These are phyloP conservation scores for Xylaria hypoxylon DNA, from an alignment of 2,329 filamentous ascomycete species.

Conservation along the genomic window DNA sequence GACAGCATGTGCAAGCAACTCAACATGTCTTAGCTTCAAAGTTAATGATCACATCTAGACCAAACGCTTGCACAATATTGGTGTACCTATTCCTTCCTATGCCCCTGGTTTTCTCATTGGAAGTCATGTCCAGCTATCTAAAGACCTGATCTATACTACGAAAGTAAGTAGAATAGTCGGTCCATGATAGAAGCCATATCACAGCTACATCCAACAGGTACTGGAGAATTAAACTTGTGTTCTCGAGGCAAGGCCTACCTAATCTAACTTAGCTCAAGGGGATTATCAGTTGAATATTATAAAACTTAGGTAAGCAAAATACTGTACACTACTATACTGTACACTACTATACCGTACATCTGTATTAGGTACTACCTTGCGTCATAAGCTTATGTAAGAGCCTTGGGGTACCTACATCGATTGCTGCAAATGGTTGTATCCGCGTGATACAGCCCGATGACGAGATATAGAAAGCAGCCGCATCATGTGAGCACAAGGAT, in stretches of 20 bases:
- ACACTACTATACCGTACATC: neutral
- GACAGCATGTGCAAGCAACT: neutral
- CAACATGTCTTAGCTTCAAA: neutral
- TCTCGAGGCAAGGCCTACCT: too few relatives aligned
- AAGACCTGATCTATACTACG: too few relatives aligned
- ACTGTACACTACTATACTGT: too few relatives aligned
- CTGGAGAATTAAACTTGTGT: too few relatives aligned
- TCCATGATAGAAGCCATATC: too few relatives aligned
- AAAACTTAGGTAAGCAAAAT: too few relatives aligned
- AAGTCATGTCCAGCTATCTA: neutral
- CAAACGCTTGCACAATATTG: neutral
- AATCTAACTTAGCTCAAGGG: too few relatives aligned
- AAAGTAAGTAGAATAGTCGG: too few relatives aligned
- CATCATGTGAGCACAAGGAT: conserved; percentile 33
- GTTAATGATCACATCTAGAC: neutral
- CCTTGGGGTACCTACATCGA: neutral
- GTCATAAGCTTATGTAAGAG: conserved; percentile 35
- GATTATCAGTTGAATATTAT: too few relatives aligned
- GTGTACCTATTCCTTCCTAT: neutral
- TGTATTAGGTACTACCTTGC: neutral
- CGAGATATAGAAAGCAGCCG: conserved; percentile 12
- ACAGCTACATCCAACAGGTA: too few relatives aligned
- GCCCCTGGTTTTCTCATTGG: neutral
- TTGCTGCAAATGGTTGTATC: conserved; percentile 11
- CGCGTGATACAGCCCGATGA: conserved; percentile 29